These are phyloP conservation scores for Bruguiera hainesii DNA, from an alignment of 441 rosid genomes.

Conservation along the genomic window DNA sequence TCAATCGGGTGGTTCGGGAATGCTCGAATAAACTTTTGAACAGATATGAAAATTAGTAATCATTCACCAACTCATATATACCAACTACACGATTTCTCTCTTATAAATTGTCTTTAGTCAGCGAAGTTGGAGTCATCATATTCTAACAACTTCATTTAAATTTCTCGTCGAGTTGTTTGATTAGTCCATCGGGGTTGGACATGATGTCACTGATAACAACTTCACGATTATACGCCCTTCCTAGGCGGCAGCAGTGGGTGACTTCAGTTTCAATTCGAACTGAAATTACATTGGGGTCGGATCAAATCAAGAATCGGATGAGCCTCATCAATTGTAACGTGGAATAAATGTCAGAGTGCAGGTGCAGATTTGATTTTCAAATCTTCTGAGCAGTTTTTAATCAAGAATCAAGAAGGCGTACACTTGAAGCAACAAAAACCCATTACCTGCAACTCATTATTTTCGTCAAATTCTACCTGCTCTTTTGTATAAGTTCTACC, in stretches of 20 bases:
- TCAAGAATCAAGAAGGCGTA: constrained; percentile 2
- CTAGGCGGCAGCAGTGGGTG: constrained; percentile 1
- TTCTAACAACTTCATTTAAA: constrained; percentile 12
- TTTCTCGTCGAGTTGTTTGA: not conserved
- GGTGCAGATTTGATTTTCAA: not conserved
- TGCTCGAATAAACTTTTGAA: too few relatives aligned
- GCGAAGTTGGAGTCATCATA: not conserved
- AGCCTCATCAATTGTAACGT: not conserved
- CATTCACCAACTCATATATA: not conserved
- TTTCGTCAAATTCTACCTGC: not conserved
- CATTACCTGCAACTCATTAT: not conserved
- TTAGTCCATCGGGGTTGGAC: constrained; percentile 1
- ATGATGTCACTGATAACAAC: constrained; percentile 14
- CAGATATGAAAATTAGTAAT: not conserved
- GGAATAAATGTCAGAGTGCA: not conserved
- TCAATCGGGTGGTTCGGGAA: too few relatives aligned
- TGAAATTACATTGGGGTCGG: too few relatives aligned
- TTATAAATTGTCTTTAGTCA: not conserved
- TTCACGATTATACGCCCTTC: not conserved
- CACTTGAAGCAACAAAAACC: constrained; percentile 5
- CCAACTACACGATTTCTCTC: not conserved
- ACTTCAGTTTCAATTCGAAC: too few relatives aligned
- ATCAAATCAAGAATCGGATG: too few relatives aligned
- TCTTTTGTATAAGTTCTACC: not conserved
- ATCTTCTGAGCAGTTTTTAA: not conserved